phyloP scores from a whole-genome alignment of 495 filamentous ascomycete species.

The Venustampulla echinocandica region DNA sequence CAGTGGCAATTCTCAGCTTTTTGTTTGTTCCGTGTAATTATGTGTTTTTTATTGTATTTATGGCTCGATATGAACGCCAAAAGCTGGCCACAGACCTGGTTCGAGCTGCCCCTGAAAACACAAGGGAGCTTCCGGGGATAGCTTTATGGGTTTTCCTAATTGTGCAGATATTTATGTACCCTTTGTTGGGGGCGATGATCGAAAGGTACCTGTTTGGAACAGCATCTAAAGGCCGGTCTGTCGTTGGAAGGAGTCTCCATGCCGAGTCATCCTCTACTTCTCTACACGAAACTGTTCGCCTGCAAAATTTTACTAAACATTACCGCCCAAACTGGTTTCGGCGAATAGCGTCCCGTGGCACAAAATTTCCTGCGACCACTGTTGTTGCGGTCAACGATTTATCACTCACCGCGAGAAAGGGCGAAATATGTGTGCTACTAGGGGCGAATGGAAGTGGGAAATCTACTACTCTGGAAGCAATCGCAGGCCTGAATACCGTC shows the following conservation, averaged over 20 bases:
- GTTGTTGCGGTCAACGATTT: conserved; percentile 68
- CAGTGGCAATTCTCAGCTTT: conserved; percentile 53
- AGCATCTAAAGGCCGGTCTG: conserved; percentile 40
- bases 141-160: conserved; percentile 60
- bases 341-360: conserved; percentile 27
- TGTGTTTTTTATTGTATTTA: conserved; percentile 57
- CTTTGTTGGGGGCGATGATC: conserved; percentile 58
- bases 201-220: conserved; percentile 73
- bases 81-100: conserved; percentile 45
- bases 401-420: conserved; percentile 54
- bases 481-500: conserved; percentile 67
- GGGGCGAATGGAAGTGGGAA: conserved; percentile 86
- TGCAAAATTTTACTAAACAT: conserved; percentile 62
- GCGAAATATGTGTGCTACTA: conserved; percentile 72
- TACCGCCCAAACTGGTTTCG: conserved; percentile 59
- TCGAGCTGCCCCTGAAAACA: conserved; percentile 45
- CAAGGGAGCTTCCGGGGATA: conserved; percentile 54
- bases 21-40: conserved; percentile 74
- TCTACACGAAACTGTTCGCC: conserved; percentile 46
- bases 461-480: conserved; percentile 76
- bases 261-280: conserved; percentile 6
- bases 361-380: conserved; percentile 40
- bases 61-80: conserved; percentile 59
- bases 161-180: conserved; percentile 65
- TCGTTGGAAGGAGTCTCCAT: background rate